Percentiles rank a stretch among this genome's conserved stretches.
Conservation (phyloP, 2,329 filamentous ascomycete species). For the Colletotrichum nymphaeae region DNA sequence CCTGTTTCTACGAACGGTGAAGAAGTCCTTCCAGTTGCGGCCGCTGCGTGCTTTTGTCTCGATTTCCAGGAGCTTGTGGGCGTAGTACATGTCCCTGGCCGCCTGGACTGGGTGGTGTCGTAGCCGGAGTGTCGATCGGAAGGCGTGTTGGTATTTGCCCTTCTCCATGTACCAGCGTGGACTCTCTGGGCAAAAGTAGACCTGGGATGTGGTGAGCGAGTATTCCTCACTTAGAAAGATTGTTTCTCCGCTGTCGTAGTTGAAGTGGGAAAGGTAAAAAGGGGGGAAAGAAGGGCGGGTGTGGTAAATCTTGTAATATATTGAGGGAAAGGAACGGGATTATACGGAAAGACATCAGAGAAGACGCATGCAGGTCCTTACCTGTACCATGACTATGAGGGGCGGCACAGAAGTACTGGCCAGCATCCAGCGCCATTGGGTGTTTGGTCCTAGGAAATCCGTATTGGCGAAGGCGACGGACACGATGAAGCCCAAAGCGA, state of each 20-base stretch:
- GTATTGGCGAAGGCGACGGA: slow-evolving; percentile 45
- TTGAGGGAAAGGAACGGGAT: not conserved
- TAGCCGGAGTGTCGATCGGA: slow-evolving; percentile 55
- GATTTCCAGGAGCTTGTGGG: slow-evolving; percentile 51
- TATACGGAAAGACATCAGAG: not conserved
- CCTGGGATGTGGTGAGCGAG: slow-evolving; percentile 23
- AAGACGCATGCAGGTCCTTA: not conserved
- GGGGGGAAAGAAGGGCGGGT: not conserved
- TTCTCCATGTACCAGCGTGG: slow-evolving; percentile 67
- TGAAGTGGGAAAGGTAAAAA: no score
- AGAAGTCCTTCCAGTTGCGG: slow-evolving; percentile 49
- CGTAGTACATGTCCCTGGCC: slow-evolving; percentile 63
- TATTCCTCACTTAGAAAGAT: not conserved
- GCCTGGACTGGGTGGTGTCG: slow-evolving; percentile 61
- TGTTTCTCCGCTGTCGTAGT: no score
- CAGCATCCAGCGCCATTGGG: slow-evolving; percentile 52
- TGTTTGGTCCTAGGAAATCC: slow-evolving; percentile 47
- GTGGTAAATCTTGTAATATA: no score
- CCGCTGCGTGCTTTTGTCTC: slow-evolving; percentile 44
- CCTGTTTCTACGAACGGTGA: slow-evolving; percentile 49
- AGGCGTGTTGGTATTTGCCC: slow-evolving; percentile 56
- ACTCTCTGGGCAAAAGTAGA: slow-evolving; percentile 67
- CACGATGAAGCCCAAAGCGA: slow-evolving; percentile 51
- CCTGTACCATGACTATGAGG: slow-evolving; percentile 59
- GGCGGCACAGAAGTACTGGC: slow-evolving; percentile 66